Evolutionary conservation across 2,329 filamentous ascomycete species (phyloP).

Genomic region (Pezicula carpinea): DNA sequence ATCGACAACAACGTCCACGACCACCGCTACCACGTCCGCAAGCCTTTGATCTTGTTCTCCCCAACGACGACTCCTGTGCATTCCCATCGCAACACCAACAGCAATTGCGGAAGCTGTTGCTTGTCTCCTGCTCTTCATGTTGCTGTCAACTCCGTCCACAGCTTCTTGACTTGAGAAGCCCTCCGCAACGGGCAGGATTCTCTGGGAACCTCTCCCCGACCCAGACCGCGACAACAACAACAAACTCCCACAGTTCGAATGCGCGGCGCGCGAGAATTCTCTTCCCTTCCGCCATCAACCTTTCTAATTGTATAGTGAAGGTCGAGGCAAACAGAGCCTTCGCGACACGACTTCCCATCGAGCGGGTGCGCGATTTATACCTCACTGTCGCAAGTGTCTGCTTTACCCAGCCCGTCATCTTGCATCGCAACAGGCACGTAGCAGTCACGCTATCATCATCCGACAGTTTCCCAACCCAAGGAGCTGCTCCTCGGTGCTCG

Average conservation of each 20-base stretch:
- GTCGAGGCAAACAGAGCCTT: constrained; percentile 1
- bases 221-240: constrained; percentile 2
- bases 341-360: constrained; percentile 16
- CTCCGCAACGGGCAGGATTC: constrained; percentile 12
- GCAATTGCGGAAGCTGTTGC: neutral
- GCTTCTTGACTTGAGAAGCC: constrained; percentile 18
- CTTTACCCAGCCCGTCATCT: constrained; percentile 6
- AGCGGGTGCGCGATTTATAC: constrained; percentile 12
- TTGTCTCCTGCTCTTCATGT: constrained; percentile 15
- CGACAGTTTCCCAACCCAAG: constrained; percentile 13
- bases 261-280: constrained; percentile 10
- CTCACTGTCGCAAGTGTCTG: constrained; percentile 14
- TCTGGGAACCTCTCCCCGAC: constrained; percentile 2
- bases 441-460: constrained; percentile 5
- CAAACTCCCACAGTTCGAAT: constrained; percentile 2
- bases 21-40: neutral
- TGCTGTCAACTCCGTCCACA: constrained; percentile 11
- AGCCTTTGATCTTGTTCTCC: neutral
- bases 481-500: constrained; percentile 1
- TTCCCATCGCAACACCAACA: constrained; percentile 1
- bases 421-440: neutral
- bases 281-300: neutral
- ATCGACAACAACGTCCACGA: neutral
- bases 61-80: no score
- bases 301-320: constrained; percentile 4